Evolutionary conservation across 306 rosid genomes (phyloP).

Genomic region (Quercus cerris): DNA sequence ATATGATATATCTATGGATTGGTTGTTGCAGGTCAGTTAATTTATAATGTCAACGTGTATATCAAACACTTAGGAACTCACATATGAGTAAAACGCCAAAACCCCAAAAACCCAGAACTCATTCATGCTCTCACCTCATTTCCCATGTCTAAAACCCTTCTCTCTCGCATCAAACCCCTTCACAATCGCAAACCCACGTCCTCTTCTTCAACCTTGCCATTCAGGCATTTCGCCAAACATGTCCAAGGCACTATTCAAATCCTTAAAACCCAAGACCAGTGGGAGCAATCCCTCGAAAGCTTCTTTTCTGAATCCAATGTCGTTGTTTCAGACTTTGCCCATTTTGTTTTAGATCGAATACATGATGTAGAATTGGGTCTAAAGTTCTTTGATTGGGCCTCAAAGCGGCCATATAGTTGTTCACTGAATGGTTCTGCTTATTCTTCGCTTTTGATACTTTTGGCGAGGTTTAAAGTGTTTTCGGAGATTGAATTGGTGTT

Average conservation of each 20-base stretch:
- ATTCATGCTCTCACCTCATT: not conserved
- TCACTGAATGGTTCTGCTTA: slow-evolving; percentile 45
- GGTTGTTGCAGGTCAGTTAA: too few relatives aligned
- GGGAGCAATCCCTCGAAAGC: slow-evolving; percentile 54
- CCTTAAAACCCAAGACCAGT: slow-evolving; percentile 48
- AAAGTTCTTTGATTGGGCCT: slow-evolving; percentile 75
- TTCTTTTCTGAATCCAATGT: slow-evolving; percentile 47
- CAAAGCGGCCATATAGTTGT: slow-evolving; percentile 37
- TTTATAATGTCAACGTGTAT: too few relatives aligned
- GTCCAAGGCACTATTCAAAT: slow-evolving; percentile 46
- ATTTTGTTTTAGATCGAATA: slow-evolving; percentile 68
- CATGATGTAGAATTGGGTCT: slow-evolving; percentile 52
- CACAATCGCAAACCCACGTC: slow-evolving; percentile 24
- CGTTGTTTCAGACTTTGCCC: slow-evolving; percentile 59
- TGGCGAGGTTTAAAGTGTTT: slow-evolving; percentile 53
- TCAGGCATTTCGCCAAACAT: slow-evolving; percentile 33
- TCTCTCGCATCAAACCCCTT: slow-evolving; percentile 65
- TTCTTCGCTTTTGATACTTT: slow-evolving; percentile 63
- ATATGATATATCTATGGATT: too few relatives aligned
- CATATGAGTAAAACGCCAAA: not conserved
- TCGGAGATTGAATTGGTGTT: slow-evolving; percentile 52
- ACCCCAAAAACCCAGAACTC: not conserved
- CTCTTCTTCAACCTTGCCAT: slow-evolving; percentile 12
- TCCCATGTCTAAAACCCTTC: slow-evolving; percentile 64
- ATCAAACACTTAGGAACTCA: too few relatives aligned